Percentiles rank a stretch among this genome's conserved stretches.
phyloP scores from a whole-genome alignment of 208 protist genomes.

The Acanthamoeba lenticulata region DNA sequence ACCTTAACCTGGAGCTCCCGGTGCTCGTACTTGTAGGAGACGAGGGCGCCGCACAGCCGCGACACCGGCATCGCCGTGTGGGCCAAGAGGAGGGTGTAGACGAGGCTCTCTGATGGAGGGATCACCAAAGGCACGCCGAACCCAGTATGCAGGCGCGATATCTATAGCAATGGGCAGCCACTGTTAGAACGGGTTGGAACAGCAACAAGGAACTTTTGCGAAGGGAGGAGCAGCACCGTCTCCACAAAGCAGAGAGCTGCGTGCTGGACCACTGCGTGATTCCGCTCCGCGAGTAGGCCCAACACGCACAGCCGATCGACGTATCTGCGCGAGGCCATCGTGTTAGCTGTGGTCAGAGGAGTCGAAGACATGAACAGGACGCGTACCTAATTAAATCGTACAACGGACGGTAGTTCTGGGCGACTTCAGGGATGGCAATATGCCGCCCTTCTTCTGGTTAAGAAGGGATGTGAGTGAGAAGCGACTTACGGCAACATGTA shows the following conservation, averaged over 20 bases:
- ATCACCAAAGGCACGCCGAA: neutral
- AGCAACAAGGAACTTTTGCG: neutral
- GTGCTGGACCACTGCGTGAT: slow-evolving; percentile 24
- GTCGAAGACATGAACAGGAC: too few relatives aligned
- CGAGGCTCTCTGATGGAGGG: slow-evolving; percentile 13
- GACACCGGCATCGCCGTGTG: neutral
- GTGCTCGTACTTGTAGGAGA: neutral
- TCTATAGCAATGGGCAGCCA: neutral
- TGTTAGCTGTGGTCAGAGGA: neutral
- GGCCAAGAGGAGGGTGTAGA: slow-evolving; percentile 23
- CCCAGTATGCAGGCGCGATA: slow-evolving; percentile 1
- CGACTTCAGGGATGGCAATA: neutral
- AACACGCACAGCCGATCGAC: slow-evolving; percentile 36
- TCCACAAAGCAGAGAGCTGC: slow-evolving; percentile 21
- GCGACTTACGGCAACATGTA: neutral
- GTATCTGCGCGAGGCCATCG: neutral
- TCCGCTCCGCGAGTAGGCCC: neutral
- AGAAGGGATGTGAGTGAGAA: neutral
- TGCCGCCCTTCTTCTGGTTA: neutral
- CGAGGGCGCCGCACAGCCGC: neutral
- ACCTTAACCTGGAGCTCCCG: slow-evolving; percentile 35
- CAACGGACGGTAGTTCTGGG: neutral
- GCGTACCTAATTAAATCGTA: neutral
- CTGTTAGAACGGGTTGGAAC: neutral
- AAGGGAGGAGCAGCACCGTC: neutral